These are phyloP conservation scores for Penicillium dipodomyicola DNA, from an alignment of 495 filamentous ascomycete species.

Conservation along the genomic window DNA sequence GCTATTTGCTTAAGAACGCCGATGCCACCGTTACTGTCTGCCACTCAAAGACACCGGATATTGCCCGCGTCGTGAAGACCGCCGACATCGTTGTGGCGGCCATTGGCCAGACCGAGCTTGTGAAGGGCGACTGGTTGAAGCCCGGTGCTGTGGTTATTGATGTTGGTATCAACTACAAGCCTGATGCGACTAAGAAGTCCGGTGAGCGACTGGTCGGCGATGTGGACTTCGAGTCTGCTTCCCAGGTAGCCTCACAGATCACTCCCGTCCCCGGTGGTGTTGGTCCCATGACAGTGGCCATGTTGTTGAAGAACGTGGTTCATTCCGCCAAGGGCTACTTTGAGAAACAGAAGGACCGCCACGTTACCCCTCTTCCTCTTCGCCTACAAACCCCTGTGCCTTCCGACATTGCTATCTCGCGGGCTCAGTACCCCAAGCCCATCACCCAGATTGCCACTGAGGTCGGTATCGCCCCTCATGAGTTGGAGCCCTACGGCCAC, in stretches of 20 bases:
- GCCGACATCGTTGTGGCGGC: conserved; percentile 91
- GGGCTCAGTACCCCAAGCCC: conserved; percentile 83
- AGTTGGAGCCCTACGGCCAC: conserved; percentile 91
- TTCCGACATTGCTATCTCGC: conserved; percentile 89
- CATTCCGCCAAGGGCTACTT: conserved; percentile 77
- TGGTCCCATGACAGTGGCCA: conserved; percentile 97
- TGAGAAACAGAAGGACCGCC: conserved; percentile 72
- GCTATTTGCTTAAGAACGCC: conserved; percentile 89
- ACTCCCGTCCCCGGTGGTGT: conserved; percentile 97
- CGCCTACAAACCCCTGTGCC: conserved; percentile 75
- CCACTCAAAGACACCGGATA: conserved; percentile 78
- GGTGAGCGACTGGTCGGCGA: conserved; percentile 93
- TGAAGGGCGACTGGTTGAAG: conserved; percentile 95
- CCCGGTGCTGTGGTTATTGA: conserved; percentile 92
- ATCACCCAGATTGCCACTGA: conserved; percentile 82
- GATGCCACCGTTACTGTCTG: conserved; percentile 96
- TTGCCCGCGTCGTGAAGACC: conserved; percentile 69
- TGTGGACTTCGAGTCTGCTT: conserved; percentile 86
- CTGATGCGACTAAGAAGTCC: conserved; percentile 91
- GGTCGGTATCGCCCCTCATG: conserved; percentile 77
- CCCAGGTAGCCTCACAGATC: conserved; percentile 86
- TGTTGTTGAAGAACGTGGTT: conserved; percentile 92
- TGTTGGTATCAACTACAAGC: conserved; percentile 94
- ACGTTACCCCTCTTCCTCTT: conserved; percentile 74
- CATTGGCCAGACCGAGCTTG: conserved; percentile 81